These are phyloP conservation scores for Patellifolia procumbens DNA, from an alignment of 179 eudicot genomes.

Conservation along the genomic window DNA sequence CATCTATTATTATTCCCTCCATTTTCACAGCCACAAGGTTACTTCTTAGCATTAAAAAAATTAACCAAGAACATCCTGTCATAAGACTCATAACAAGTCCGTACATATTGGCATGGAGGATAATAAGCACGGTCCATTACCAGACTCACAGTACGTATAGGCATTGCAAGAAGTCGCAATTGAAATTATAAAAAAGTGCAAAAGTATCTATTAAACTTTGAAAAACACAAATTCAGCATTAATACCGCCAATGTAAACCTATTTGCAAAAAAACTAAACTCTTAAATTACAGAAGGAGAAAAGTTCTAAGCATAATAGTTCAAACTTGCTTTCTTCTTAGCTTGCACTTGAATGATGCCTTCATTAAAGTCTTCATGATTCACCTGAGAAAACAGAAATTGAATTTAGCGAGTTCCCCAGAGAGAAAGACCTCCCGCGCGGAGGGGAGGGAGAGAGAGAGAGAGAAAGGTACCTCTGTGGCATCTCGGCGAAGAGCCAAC, in stretches of 20 bases:
- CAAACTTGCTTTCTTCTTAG: conserved; percentile 92
- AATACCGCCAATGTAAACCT: not conserved
- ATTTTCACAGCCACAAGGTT: too few species aligned
- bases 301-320: conserved; percentile 76
- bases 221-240: too few species aligned
- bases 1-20: too few species aligned
- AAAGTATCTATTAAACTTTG: too few species aligned
- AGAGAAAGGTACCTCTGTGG: conserved; percentile 68
- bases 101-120: too few species aligned
- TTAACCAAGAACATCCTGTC: too few species aligned
- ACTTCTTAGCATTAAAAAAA: too few species aligned
- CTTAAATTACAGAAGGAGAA: not conserved
- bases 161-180: too few species aligned
- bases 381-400: conserved; percentile 44
- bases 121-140: too few species aligned
- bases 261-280: not conserved
- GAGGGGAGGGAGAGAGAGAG: not conserved
- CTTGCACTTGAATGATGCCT: conserved; percentile 94
- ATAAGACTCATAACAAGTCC: too few species aligned
- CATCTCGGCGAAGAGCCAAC: conserved; percentile 97
- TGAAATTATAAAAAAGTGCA: too few species aligned
- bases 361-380: conserved; percentile 96
- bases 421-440: not conserved
- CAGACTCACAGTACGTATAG: too few species aligned
- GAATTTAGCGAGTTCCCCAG: not conserved